Evolutionary conservation across 306 rosid species (phyloP), one percentile per base, ranked within the genome.

Genomic region (Abrus precatorius): DNA sequence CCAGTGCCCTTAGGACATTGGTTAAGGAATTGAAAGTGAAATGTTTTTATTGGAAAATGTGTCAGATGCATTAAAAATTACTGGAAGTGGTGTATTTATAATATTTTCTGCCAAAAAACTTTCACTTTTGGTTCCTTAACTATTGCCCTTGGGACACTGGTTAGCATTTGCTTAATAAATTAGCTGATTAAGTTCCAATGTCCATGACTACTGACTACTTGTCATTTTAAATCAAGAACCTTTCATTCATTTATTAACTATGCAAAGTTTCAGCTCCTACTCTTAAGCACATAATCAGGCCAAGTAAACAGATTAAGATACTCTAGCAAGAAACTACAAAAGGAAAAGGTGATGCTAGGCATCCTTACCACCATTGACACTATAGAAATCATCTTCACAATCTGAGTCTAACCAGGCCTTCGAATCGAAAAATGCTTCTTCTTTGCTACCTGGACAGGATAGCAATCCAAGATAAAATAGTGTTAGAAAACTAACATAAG

Each of bases 361-460:
- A 60, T 79, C 47, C 98, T 89, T 90, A 95, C 99, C 99, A 36
- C 99, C 99, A 79, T 93, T 91, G 75, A 95, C 98, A 76, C 99
- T 95, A 12, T 80, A 85, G 82, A 93, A 95, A 82, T 95, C 98
- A 63, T 91, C 97, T 44, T 95, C 99, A 29, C 93, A 85, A 67
- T 95, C 99, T 0, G 99, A 95, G 69, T 95, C 99, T 83, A 95
- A 85, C 97, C 99, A 95, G 34, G 87, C 87, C 77, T 85, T 86
- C 10, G 99, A 84, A 81, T 95, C 99, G 57, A 90, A 93, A 89
- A 84, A 95, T 14, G 89, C 50, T 68, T 95, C 99, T 54, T 93
- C 99, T 70, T 83, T 95, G 86, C 93, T 89, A 83, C 80, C 99
- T 95, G 94, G 32, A 75, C 74, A 53, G 62, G 75, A 76, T 49